Percentiles rank a stretch among this genome's conserved stretches.
These are phyloP conservation scores for Penicillium italicum DNA, from an alignment of 2,329 filamentous ascomycete species.

Conservation along the genomic window DNA sequence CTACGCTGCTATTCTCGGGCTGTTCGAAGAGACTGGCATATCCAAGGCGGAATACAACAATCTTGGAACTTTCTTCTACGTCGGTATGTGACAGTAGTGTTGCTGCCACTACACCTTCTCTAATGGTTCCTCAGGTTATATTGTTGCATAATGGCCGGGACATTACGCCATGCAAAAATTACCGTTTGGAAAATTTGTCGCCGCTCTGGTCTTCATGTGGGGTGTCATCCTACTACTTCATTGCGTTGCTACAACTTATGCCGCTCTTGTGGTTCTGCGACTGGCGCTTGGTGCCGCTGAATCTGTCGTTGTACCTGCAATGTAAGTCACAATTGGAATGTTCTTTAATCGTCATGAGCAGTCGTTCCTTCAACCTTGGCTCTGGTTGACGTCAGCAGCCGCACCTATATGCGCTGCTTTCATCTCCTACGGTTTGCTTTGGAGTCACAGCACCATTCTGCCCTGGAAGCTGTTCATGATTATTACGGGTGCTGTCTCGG, in stretches of 20 bases:
- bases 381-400: slow-evolving; percentile 41
- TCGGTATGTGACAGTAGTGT: slow-evolving; percentile 26
- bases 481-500: slow-evolving; percentile 36
- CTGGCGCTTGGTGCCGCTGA: slow-evolving; percentile 38
- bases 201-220: slow-evolving; percentile 32
- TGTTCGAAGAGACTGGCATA: slow-evolving; percentile 44
- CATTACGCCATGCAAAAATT: slow-evolving; percentile 44
- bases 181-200: slow-evolving; percentile 38
- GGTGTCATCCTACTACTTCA: slow-evolving; percentile 39
- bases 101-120: too few species aligned
- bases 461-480: slow-evolving; percentile 32
- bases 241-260: slow-evolving; percentile 34
- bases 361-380: slow-evolving; percentile 49
- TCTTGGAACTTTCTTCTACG: slow-evolving; percentile 43
- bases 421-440: slow-evolving; percentile 43
- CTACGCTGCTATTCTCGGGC: slow-evolving; percentile 42
- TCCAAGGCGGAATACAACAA: slow-evolving; percentile 41
- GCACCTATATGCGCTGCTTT: slow-evolving; percentile 39
- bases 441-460: slow-evolving; percentile 21
- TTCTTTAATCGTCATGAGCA: slow-evolving; percentile 48
- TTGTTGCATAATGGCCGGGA: slow-evolving; percentile 39
- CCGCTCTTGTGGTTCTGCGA: slow-evolving; percentile 37
- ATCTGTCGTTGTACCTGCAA: slow-evolving; percentile 39
- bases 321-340: slow-evolving; percentile 43
- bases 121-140: slow-evolving; percentile 30